Base-by-base conservation (phyloP, 2,329 filamentous ascomycete genomes). In the Penicillium sp. region DNA sequence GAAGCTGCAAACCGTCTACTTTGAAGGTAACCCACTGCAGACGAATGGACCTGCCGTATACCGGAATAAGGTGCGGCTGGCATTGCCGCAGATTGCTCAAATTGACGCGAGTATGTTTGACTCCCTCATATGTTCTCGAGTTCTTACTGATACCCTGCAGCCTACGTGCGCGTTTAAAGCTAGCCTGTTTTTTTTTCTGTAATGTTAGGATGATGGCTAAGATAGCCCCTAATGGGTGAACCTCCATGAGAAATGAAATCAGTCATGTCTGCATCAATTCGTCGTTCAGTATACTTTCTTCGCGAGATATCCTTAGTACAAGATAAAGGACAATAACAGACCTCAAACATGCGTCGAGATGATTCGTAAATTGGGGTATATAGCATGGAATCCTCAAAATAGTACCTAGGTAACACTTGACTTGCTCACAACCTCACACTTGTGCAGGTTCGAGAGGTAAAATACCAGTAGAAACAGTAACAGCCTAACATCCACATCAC, bases 11-110 rank as follows among this genome's bases (percentile, higher is more conserved):
- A 96, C 93, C 1, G 92, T 98, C 9, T 98, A 98, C 68, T 95
- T 98, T 58, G 93, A 98, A 67, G 91, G 90, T 1, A 96, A 95
- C 63, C 92, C 91, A 24, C 70, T 98, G 60, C 93, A 98, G 73
- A 77, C 83, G 53, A 80, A 79, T 47, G 82, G 81, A 4, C 87
- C 88, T n/a, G 88, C 88, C 1, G 72, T 96, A 53, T 98, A 98
- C 72, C 79, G 93, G 64, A 97, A 96, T 73, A 98, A 98, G 74
- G 83, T 98, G 38, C 81, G 86, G 51, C 73, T 98, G 68, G 87
- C 90, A 29, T 71, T 98, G 70, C 93, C 93, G 49, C 87, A 93
- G 69, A 76, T 98, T 45, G 81, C 81, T 67, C 91, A 98, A 76
- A 96, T 98, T 67, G 93, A 98, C 81, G 93, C 93, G 51, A 95